phyloP scores from a whole-genome alignment of 169 alveolate species.

The Cryptosporidium xiaoi region DNA sequence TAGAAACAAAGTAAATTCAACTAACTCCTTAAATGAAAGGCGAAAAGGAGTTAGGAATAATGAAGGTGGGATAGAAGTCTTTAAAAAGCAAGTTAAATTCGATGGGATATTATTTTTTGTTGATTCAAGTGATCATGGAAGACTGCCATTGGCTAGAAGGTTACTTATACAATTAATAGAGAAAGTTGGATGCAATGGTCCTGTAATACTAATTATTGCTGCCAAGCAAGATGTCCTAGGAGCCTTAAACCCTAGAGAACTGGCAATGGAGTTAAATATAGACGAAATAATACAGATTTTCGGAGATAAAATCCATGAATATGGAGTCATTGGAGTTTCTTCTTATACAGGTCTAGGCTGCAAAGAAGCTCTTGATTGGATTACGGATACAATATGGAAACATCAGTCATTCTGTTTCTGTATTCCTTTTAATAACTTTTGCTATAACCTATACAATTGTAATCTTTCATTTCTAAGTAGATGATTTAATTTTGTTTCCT shows the following conservation, averaged over 20 bases:
- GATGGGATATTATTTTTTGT: conserved; percentile 60
- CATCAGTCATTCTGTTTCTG: conserved; percentile 40
- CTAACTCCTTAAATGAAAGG: neutral
- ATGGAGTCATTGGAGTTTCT: conserved; percentile 51
- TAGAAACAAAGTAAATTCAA: neutral
- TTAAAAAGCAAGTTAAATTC: neutral
- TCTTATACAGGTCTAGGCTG: conserved; percentile 66
- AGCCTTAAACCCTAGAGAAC: conserved; percentile 28
- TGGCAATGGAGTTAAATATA: conserved; percentile 19
- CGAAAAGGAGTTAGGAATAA: neutral
- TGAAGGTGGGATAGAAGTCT: neutral
- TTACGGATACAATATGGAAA: conserved; percentile 56
- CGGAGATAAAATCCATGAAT: conserved; percentile 4
- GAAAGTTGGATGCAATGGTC: neutral
- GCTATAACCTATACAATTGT: conserved; percentile 39
- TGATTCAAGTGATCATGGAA: conserved; percentile 70
- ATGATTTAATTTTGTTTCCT: neutral
- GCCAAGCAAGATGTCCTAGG: conserved; percentile 49
- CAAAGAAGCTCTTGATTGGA: conserved; percentile 64
- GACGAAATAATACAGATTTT: conserved; percentile 7
- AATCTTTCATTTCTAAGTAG: neutral
- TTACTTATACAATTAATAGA: conserved; percentile 8
- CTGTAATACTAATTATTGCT: conserved; percentile 41
- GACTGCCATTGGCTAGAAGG: conserved; percentile 64
- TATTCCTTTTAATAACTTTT: conserved; percentile 48